Evolutionary conservation across 768 basidiomycete species (phyloP), one percentile per base, ranked within the genome.

Genomic region (Mycena chlorophos): DNA sequence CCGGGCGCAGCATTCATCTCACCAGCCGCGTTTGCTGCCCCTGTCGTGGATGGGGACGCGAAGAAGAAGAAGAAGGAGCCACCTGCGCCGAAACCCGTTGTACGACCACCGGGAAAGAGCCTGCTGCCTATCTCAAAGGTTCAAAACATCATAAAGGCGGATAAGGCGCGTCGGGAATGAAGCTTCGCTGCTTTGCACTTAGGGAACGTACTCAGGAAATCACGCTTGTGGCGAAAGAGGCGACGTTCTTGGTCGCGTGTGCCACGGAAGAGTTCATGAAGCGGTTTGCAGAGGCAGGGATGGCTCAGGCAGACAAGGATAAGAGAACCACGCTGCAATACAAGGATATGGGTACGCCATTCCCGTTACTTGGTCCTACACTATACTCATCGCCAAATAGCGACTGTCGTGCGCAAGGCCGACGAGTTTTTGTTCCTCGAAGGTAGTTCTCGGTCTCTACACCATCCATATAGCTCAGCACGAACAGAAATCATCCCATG

Each of bases 241-340:
- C 91, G 22, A 80, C 84, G 0, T 85, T 91, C 61, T 70, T 93
- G 58, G 86, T 95, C 43, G 84, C 89, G 20, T 73, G 92, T 25
- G 92, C 92, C 3, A 87, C 94, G 52, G 94, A 96, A n/a, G 88
- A 92, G 68, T 95, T 96, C 61, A 87, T 95, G 50, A 85, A 83
- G 68, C 80, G 85, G 49, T 72, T 95, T 26, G 79, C 82, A 28
- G 83, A 87, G 53, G 87, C 89, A 5, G 83, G n/a, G n/a, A 85
- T 89, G 59, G 79, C 74, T 50, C 78, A 84, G 14, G 90, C 93
- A 4, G 78, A 81, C 54, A 73, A 82, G 50, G 91, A 94, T 58
- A 87, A 84, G 61, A 74, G 93, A 57, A 69, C 82, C 26, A 93
- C 85, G 0, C 81, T 94, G 17, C 89, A 91, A 66, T 81, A 89